Evolutionary conservation across 306 rosid species (phyloP), one percentile per base, ranked within the genome.

Genomic region (Lathyrus sativus): DNA sequence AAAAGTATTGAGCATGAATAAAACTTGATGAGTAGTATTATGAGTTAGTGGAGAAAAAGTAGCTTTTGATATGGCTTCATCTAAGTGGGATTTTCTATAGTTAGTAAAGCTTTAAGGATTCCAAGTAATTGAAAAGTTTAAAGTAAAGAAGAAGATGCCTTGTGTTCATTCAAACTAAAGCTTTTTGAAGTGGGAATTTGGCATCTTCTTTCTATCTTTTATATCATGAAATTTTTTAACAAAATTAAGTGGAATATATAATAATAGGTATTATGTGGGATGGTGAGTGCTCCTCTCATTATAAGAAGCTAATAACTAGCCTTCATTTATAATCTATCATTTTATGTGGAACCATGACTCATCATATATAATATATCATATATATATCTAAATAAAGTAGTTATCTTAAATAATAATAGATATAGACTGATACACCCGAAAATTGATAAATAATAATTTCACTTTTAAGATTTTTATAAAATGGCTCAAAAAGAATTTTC

Each of bases 91-190:
- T 84, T 87, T 82, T 87, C 87, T 80, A 85, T 83, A 80, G 86
- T 87, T 83, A 74, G 91, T n/a, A 87, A 80, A 65, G 68, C 85
- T 75, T 81, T 70, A 85, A 90, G 91, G 86, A 82, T 87, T 78
- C 80, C 76, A 76, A 67, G 73, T 78, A 76, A 76, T 70, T 60
- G 6, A 77, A 78, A 60, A 51, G 72, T 73, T 33, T 67, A 65
- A 80, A 71, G 81, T 63, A 86, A 78, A 72, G 73, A 42, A 22
- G 33, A 53, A 84, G 85, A 88, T 80, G 87, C 82, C 68, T 69
- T 77, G 75, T 45, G 75, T 45, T 84, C 74, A 80, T 77, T 80
- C 78, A 68, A 78, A 81, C 77, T 64, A 76, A 61, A 61, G 54
- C 82, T 81, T 85, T 81, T 74, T 80, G 76, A 82, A 80, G 74